A percentile compares a stretch with the other conserved stretches of the same genome.
These are phyloP conservation scores for Suhomyces maxii DNA, from an alignment of 1,139 yeast genomes.

Conservation along the genomic window DNA sequence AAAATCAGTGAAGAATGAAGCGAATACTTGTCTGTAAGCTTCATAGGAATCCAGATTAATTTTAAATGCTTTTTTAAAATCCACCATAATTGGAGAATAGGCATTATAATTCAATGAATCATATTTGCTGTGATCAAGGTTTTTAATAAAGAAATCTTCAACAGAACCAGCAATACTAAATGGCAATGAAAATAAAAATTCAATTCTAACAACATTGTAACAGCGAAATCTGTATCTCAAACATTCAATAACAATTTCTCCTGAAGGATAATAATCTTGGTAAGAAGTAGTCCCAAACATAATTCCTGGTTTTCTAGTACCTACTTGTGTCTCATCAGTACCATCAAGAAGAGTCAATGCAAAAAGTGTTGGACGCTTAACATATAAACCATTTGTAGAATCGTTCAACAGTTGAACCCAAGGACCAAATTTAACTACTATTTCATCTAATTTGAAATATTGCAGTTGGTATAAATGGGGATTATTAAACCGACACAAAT, in stretches of 20 bases:
- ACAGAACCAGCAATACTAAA: constrained; percentile 9
- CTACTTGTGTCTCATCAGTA: background rate
- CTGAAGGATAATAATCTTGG: constrained; percentile 14
- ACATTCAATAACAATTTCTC: constrained; percentile 16
- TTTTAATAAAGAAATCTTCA: constrained; percentile 9
- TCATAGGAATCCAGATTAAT: constrained; percentile 2
- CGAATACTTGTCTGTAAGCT: constrained; percentile 3
- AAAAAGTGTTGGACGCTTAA: constrained; percentile 10
- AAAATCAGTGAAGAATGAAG: constrained; percentile 1
- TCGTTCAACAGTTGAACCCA: constrained; percentile 14
- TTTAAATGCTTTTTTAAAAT: constrained; percentile 10
- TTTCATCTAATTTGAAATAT: constrained; percentile 9
- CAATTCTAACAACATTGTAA: constrained; percentile 9
- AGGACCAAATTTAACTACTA: constrained; percentile 13
- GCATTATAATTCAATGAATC: constrained; percentile 11
- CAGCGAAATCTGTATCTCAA: constrained; percentile 12
- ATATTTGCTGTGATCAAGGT: constrained; percentile 4
- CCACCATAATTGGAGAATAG: constrained; percentile 5
- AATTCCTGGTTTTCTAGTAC: constrained; percentile 9
- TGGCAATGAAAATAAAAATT: constrained; percentile 12
- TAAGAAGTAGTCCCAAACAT: constrained; percentile 12
- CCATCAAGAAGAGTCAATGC: constrained; percentile 8
- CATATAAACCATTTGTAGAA: constrained; percentile 9
- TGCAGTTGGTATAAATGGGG: constrained; percentile 9
- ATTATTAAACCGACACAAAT: constrained; percentile 8